Evolutionary conservation across 2,329 filamentous ascomycete species (phyloP).

Genomic region (Monascus ruber): DNA sequence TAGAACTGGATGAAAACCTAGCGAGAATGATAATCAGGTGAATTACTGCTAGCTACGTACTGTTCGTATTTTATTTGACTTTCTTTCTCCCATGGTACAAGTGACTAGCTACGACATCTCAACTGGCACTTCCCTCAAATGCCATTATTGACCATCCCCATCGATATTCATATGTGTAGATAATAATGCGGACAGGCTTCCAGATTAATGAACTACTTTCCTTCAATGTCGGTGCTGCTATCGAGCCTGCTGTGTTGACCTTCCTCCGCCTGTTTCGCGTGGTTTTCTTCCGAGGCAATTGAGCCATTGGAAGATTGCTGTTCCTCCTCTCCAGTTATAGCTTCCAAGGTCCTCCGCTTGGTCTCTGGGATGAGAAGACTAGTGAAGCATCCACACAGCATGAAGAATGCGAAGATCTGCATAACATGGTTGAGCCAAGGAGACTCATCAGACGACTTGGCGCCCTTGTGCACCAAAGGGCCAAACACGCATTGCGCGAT

Average conservation of each 20-base stretch:
- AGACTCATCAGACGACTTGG: conserved; percentile 37
- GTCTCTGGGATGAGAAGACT: conserved; percentile 68
- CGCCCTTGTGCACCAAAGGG: conserved; percentile 49
- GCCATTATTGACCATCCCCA: too few relatives aligned
- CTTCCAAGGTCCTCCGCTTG: conserved; percentile 61
- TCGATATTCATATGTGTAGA: too few relatives aligned
- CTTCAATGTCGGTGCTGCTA: neutral
- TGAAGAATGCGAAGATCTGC: conserved; percentile 69
- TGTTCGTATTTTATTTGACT: too few relatives aligned
- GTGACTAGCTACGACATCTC: too few relatives aligned
- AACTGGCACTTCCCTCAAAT: too few relatives aligned
- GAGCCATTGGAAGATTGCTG: conserved; percentile 41
- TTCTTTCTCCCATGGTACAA: too few relatives aligned
- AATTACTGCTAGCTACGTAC: too few relatives aligned
- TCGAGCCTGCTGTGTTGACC: neutral
- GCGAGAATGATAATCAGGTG: too few relatives aligned
- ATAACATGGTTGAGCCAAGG: conserved; percentile 65
- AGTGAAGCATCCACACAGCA: conserved; percentile 59
- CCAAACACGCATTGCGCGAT: conserved; percentile 55
- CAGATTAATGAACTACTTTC: neutral
- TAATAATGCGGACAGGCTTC: too few relatives aligned
- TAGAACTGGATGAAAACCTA: too few relatives aligned
- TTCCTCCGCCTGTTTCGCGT: conserved; percentile 3
- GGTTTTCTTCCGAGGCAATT: neutral
- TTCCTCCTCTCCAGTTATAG: conserved; percentile 54